phyloP scores from a whole-genome alignment of 192 early-diverging fungal species.

The Backusella liffmaniae region DNA sequence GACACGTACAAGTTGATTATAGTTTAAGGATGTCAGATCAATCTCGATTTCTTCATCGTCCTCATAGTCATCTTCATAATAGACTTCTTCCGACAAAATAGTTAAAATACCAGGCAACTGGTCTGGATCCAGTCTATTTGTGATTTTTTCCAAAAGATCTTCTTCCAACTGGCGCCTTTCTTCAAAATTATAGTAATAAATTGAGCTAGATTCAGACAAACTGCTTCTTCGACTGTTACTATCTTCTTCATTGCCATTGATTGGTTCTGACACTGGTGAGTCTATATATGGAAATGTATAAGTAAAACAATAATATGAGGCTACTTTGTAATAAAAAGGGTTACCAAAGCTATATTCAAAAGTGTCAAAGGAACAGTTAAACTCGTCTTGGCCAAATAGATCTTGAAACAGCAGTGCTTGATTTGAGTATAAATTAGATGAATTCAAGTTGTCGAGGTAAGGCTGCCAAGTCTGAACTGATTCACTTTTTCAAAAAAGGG shows the following conservation, averaged over 20 bases:
- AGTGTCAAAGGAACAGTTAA: constrained; percentile 1
- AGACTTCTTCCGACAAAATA: constrained; percentile 15
- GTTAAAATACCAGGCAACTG: constrained; percentile 27
- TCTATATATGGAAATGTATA: not conserved
- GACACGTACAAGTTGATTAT: constrained; percentile 18
- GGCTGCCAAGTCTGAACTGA: not conserved
- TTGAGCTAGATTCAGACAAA: not conserved
- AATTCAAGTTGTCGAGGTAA: not conserved
- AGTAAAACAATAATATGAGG: not conserved
- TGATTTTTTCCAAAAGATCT: constrained; percentile 23
- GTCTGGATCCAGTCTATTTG: constrained; percentile 19
- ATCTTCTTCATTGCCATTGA: not conserved
- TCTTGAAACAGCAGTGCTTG: not conserved
- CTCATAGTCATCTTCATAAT: not conserved
- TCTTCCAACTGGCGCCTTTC: constrained; percentile 18
- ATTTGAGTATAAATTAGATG: constrained; percentile 6
- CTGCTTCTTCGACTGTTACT: not conserved
- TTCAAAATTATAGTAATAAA: not conserved
- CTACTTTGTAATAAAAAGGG: not conserved
- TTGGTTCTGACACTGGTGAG: not conserved
- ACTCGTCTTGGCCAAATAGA: not conserved
- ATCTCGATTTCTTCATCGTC: constrained; percentile 23
- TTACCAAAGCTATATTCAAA: not conserved
- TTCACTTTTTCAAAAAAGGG: not conserved
- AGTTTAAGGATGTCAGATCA: constrained; percentile 20